These are phyloP conservation scores for Malus asiatica DNA, from an alignment of 306 rosid species.

Conservation along the genomic window DNA sequence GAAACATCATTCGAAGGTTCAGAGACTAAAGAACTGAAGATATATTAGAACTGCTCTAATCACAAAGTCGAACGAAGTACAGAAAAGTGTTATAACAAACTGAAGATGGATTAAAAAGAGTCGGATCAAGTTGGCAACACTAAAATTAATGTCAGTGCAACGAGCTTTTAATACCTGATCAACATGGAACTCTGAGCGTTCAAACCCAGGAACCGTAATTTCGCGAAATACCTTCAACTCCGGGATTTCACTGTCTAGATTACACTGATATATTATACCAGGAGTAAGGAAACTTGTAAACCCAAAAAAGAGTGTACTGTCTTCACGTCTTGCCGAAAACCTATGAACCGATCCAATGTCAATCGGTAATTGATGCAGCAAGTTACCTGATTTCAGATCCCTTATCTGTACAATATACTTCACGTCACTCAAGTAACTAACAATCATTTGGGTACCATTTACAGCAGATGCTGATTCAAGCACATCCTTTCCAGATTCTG, in stretches of 20 bases:
- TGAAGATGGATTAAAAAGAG: neutral
- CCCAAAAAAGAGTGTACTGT: conserved; percentile 50
- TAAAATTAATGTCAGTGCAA: neutral
- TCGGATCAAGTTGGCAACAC: neutral
- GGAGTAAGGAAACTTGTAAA: conserved; percentile 82
- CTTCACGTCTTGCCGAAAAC: conserved; percentile 74
- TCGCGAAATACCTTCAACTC: conserved; percentile 82
- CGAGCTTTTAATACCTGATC: conserved; percentile 49
- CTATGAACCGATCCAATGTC: conserved; percentile 79
- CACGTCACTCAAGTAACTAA: conserved; percentile 86
- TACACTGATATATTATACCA: conserved; percentile 77
- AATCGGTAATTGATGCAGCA: conserved; percentile 68
- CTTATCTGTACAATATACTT: conserved; percentile 76
- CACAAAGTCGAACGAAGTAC: neutral
- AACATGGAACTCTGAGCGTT: conserved; percentile 60
- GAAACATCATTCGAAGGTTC: conserved; percentile 3
- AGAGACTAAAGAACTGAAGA: neutral
- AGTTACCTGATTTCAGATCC: conserved; percentile 75
- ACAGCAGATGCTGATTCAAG: conserved; percentile 73
- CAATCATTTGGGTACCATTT: conserved; percentile 66
- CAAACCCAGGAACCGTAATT: conserved; percentile 65
- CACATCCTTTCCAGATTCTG: conserved; percentile 73
- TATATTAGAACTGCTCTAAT: neutral
- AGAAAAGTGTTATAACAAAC: neutral
- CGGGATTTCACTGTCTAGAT: conserved; percentile 50